Percentiles rank a stretch among this genome's conserved stretches.
Conservation (phyloP, 257 asterid species). For the Solanum tarijense region DNA sequence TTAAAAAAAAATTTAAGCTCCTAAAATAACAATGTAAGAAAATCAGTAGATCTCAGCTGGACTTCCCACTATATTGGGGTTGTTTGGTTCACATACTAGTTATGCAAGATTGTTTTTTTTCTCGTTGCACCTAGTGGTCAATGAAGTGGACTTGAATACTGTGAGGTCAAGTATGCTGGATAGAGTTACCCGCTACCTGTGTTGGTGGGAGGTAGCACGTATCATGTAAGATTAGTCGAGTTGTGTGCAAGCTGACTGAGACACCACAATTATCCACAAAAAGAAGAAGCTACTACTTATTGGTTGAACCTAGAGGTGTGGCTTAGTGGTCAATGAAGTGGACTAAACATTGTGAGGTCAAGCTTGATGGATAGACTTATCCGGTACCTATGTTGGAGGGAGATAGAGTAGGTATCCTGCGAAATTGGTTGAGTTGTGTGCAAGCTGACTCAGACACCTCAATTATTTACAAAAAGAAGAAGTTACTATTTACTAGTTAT, state of each 20-base stretch:
- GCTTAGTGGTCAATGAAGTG: background rate
- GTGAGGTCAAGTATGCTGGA: background rate
- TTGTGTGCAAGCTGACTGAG: background rate
- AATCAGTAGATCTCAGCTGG: background rate
- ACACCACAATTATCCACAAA: background rate
- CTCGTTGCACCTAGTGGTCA: background rate
- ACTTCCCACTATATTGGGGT: background rate
- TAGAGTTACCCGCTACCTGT: background rate
- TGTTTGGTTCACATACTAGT: background rate
- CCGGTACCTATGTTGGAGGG: background rate
- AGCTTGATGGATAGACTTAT: background rate
- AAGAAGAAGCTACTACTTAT: background rate
- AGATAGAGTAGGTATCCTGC: background rate
- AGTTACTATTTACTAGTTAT: background rate
- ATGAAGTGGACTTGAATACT: background rate
- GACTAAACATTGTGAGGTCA: background rate
- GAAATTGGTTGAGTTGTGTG: background rate
- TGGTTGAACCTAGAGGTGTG: background rate
- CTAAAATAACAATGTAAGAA: background rate
- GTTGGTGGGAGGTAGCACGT: background rate
- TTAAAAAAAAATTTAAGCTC: background rate
- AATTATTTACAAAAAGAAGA: background rate
- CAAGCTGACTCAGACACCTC: background rate
- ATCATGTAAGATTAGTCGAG: background rate
- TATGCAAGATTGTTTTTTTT: background rate